Percentiles rank a stretch among this genome's conserved stretches.
Conservation (phyloP, 495 filamentous ascomycete species). For the Evansstolkia leycettana region DNA sequence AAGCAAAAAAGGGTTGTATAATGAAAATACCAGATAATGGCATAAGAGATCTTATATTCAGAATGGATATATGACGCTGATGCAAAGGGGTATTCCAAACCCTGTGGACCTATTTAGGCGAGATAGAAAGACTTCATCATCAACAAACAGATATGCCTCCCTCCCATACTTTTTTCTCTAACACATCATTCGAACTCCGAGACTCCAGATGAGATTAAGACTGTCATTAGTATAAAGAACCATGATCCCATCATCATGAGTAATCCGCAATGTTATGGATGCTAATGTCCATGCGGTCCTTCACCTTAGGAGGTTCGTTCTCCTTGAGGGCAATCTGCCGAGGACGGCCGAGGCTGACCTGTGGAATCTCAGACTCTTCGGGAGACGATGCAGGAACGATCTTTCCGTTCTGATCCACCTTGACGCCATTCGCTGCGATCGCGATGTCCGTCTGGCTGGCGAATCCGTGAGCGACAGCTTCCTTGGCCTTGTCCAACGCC, state of each 20-base stretch:
- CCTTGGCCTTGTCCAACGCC: conserved; percentile 53
- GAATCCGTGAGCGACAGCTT: conserved; percentile 54
- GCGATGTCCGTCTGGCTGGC: conserved; percentile 49
- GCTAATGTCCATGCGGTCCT: conserved; percentile 47
- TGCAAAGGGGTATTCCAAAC: conserved; percentile 5
- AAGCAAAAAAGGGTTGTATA: no score
- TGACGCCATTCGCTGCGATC: conserved; percentile 50
- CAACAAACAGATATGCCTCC: conserved; percentile 8
- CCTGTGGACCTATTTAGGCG: background rate
- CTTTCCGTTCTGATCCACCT: conserved; percentile 43
- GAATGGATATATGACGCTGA: background rate
- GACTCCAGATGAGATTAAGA: conserved; percentile 11
- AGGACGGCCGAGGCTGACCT: conserved; percentile 20
- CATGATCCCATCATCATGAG: conserved; percentile 16
- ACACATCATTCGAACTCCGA: conserved; percentile 12
- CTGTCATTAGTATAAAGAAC: background rate
- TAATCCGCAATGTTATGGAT: conserved; percentile 48
- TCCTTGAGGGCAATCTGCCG: conserved; percentile 8
- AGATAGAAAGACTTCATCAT: conserved; percentile 4
- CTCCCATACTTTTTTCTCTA: conserved; percentile 9
- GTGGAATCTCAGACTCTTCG: conserved; percentile 22
- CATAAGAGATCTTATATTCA: background rate
- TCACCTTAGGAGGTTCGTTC: conserved; percentile 28
- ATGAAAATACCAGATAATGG: no score
- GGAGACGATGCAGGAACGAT: conserved; percentile 36